Base-by-base conservation (phyloP, 495 filamentous ascomycete species). In the Lophiotrema nucula region DNA sequence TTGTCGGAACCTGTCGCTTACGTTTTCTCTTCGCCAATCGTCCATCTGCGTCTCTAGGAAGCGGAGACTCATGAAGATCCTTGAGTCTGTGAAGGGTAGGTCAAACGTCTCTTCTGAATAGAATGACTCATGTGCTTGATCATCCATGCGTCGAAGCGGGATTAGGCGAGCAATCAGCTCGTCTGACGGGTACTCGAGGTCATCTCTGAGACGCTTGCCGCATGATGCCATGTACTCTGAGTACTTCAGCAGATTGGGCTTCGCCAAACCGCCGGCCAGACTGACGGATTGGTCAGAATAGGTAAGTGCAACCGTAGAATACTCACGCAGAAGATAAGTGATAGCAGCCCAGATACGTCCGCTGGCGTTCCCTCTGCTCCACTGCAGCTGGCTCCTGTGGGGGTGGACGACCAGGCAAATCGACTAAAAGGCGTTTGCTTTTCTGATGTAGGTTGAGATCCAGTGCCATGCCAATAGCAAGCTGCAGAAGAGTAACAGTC, bases 271-370 rank as follows among this genome's bases (percentile, higher is more conserved):
- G 11, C 38, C 47, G 16, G 60, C 25, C 4, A 63, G 31, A 11
- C 60, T 63, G 23, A 4, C 8, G 8, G 8, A 8, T 15, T 8
- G 15, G 8, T 35, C 8, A 15, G 8, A 15, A 35, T 35, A 35
- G 8, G 31, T 8, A 8, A 35, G 8, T 35, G 31, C 8, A 28
- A 18, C 12, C 31, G 15, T 24, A 27, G 10, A 19, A 18, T 2
- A 53, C 61, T 53, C 67, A 72, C 68, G 61, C 47, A 25, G 70
- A 66, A n/a, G 59, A 65, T 18, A 72, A 24, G 21, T 52, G 68
- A 43, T 70, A 70, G 39, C 61, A 66, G 22, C 70, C 68, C 26
- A 70, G 61, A 56, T 54, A 69, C 11, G 68, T 60, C 22, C 70
- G 59, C 35, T 58, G 46, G 0, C 31, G 49, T 42, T 72, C 70